These are phyloP conservation scores for Trichophyton simii DNA, from an alignment of 2,329 filamentous ascomycete genomes.

Conservation along the genomic window DNA sequence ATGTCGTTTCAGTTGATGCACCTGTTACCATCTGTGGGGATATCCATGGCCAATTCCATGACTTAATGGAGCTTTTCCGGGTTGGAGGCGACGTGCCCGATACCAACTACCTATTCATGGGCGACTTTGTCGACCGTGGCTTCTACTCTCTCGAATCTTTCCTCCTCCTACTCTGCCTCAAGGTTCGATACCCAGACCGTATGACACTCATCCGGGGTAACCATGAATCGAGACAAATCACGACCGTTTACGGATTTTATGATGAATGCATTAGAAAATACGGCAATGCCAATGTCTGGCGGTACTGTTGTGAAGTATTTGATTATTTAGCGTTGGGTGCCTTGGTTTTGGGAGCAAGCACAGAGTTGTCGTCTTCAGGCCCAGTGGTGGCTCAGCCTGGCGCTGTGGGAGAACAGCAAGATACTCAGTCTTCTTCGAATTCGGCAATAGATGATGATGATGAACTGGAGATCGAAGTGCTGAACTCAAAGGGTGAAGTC, in stretches of 20 bases:
- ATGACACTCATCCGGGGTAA: slow-evolving; percentile 95
- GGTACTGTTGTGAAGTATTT: slow-evolving; percentile 99
- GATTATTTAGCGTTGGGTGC: slow-evolving; percentile 94
- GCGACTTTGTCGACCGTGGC: slow-evolving; percentile 95
- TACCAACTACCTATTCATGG: slow-evolving; percentile 95
- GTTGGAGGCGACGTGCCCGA: slow-evolving; percentile 95
- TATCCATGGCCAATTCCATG: slow-evolving; percentile 97
- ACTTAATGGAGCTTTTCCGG: slow-evolving; percentile 97
- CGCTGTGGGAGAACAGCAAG: neutral
- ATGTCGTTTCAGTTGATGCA: slow-evolving; percentile 91
- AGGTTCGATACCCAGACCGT: slow-evolving; percentile 88
- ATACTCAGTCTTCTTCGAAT: slow-evolving; percentile 36
- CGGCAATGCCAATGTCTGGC: slow-evolving; percentile 96
- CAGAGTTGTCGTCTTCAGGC: slow-evolving; percentile 49
- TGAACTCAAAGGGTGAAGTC: slow-evolving; percentile 69
- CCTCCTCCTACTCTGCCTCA: slow-evolving; percentile 90
- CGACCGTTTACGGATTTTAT: slow-evolving; percentile 97
- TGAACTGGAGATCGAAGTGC: slow-evolving; percentile 83
- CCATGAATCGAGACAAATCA: slow-evolving; percentile 93
- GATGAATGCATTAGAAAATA: slow-evolving; percentile 97
- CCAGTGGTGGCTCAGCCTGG: slow-evolving; percentile 32
- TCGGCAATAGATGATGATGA: slow-evolving; percentile 40
- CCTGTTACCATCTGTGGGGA: slow-evolving; percentile 98
- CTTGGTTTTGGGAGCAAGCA: slow-evolving; percentile 88
- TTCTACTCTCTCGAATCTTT: slow-evolving; percentile 99